Evolutionary conservation across 2,329 filamentous ascomycete species (phyloP), one percentile per base, ranked within the genome.

Genomic region (Fusarium heterosporum): DNA sequence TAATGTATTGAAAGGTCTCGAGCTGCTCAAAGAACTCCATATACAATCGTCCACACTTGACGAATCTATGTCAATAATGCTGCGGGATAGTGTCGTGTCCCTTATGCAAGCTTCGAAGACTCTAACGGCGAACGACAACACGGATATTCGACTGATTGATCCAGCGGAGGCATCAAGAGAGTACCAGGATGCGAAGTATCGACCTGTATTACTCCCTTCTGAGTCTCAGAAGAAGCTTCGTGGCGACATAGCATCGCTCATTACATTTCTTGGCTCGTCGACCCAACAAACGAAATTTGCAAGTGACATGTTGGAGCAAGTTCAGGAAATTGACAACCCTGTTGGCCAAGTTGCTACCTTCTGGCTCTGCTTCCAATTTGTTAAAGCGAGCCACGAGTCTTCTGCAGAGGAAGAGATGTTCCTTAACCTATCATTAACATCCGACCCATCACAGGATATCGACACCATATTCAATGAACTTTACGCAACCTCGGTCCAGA

Each of bases 321-420:
- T 90, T 6, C 85, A 87, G 51, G 82, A 86, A 29, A 85, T 86
- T 4, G 48, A 51, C 25, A 80, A 83, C 5, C 86, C 87, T 1
- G 81, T 87, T 17, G 81, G 82, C 34, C 86, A 89, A 65, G 77
- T 95, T 26, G 88, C 93, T 13, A 87, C 90, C 4, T 91, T 93
- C 70, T 97, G 94, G 94, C 81, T 97, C 4, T 86, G 91, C 1
- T 87, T 94, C 56, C 87, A 91, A 68, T 83, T 95, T 3, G 78
- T 94, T 10, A 89, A 89, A 72, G 83, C 85, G 5, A 82, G 84
- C 9, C 80, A 87, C 17, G 76, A 79, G 6, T 78, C 81, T 3
- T 81, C 83, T 16, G 79, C 83, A 3, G 85, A 86, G 8, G 76
- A 92, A 6, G 88, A 92, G 57, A 86, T 89, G 38, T 88, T 96